A percentile compares a stretch with the other conserved stretches of the same genome.
Evolutionary conservation across 371 early-diverging fungal genomes (phyloP).

Genomic region (Mortierella sp.): DNA sequence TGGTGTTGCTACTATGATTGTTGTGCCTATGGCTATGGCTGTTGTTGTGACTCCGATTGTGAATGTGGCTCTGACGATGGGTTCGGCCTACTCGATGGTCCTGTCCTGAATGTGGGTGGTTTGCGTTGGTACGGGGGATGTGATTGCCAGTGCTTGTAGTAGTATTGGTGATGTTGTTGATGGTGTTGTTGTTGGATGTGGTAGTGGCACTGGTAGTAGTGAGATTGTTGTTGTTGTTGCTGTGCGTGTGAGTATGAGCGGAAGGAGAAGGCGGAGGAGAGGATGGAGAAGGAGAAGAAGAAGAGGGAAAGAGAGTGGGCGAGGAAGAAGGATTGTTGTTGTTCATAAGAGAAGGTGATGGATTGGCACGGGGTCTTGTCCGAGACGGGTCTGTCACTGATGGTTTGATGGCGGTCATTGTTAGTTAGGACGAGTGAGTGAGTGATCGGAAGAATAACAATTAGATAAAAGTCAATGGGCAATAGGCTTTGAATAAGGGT

Average conservation of each 20-base stretch:
- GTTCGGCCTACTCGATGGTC: neutral
- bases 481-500: neutral
- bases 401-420: constrained; percentile 4
- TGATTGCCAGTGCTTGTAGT: neutral
- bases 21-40: neutral
- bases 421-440: neutral
- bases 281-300: neutral
- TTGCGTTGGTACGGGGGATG: neutral
- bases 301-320: neutral
- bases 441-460: neutral
- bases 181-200: neutral
- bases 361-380: neutral
- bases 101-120: neutral
- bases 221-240: neutral
- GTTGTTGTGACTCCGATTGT: neutral
- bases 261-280: neutral
- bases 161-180: neutral
- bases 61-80: neutral
- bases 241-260: neutral
- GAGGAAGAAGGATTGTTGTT: neutral
- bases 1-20: neutral
- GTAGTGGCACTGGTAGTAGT: neutral
- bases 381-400: neutral
- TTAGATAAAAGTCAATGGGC: neutral
- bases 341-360: neutral